phyloP scores from a whole-genome alignment of 176 grass and related monocot genomes.

The Musa troglodytarum region DNA sequence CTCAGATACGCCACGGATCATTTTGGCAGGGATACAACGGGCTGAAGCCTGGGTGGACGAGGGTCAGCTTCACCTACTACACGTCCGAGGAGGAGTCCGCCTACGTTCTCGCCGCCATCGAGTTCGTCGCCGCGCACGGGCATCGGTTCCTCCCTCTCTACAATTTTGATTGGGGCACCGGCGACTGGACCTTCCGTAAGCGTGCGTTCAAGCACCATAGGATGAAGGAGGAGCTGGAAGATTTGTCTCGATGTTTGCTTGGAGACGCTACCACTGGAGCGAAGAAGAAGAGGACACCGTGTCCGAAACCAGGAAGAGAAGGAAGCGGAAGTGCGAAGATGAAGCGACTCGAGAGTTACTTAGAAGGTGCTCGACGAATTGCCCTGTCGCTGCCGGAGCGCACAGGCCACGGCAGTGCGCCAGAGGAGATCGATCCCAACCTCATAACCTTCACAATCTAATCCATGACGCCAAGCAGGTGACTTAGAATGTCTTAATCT shows the following conservation, averaged over 20 bases:
- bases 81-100: constrained; percentile 48
- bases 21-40: constrained; percentile 54
- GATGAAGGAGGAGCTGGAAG: constrained; percentile 20
- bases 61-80: constrained; percentile 71
- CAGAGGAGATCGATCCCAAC: constrained; percentile 39
- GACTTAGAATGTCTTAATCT: no score
- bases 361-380: constrained; percentile 38
- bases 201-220: constrained; percentile 31
- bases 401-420: constrained; percentile 15
- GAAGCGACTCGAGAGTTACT: constrained; percentile 35
- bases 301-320: neutral
- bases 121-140: constrained; percentile 45
- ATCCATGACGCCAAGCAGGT: neutral
- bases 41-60: constrained; percentile 78
- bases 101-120: constrained; percentile 47
- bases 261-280: neutral
- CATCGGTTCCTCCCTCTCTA: constrained; percentile 58
- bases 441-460: constrained; percentile 48
- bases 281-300: neutral
- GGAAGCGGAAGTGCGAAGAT: neutral
- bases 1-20: no score
- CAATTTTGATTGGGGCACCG: constrained; percentile 55
- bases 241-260: neutral
- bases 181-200: constrained; percentile 48
- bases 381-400: constrained; percentile 34